Conservation (phyloP, 2,329 filamentous ascomycete species). For the Daldinia eschscholtzii region DNA sequence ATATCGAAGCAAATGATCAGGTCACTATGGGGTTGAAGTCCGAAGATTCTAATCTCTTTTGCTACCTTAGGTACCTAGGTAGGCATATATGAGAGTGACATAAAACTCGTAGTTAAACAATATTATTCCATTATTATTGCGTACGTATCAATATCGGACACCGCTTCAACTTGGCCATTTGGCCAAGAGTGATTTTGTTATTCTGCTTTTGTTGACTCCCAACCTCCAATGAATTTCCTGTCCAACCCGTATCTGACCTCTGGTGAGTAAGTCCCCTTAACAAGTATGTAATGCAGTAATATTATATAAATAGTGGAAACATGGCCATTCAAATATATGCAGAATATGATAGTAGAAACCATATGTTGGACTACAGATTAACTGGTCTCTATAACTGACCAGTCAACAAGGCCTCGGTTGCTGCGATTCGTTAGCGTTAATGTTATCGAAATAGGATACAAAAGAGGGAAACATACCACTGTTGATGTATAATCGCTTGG, state of each 20-base stretch:
- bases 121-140: slow-evolving; percentile 38
- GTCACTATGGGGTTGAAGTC: background rate
- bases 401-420: slow-evolving; percentile 83
- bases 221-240: slow-evolving; percentile 32
- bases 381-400: slow-evolving; percentile 72
- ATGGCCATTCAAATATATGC: slow-evolving; percentile 38
- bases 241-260: slow-evolving; percentile 33
- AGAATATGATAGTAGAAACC: slow-evolving; percentile 30
- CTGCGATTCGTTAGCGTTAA: slow-evolving; percentile 57
- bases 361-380: slow-evolving; percentile 7
- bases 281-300: slow-evolving; percentile 37
- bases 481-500: slow-evolving; percentile 93
- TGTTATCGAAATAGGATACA: slow-evolving; percentile 10
- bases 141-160: slow-evolving; percentile 15
- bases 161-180: slow-evolving; percentile 23
- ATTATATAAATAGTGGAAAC: slow-evolving; percentile 41
- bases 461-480: slow-evolving; percentile 73
- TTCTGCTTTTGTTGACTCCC: slow-evolving; percentile 34
- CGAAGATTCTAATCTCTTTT: slow-evolving; percentile 19
- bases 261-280: slow-evolving; percentile 24
- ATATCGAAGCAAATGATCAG: background rate
- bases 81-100: slow-evolving; percentile 16
- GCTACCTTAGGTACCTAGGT: slow-evolving; percentile 17
- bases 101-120: slow-evolving; percentile 22
- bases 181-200: slow-evolving; percentile 17